Evolutionary conservation across 2,329 filamentous ascomycete genomes (phyloP), one percentile per base, ranked within the genome.

Genomic region (Magnaporthiopsis incrustans): DNA sequence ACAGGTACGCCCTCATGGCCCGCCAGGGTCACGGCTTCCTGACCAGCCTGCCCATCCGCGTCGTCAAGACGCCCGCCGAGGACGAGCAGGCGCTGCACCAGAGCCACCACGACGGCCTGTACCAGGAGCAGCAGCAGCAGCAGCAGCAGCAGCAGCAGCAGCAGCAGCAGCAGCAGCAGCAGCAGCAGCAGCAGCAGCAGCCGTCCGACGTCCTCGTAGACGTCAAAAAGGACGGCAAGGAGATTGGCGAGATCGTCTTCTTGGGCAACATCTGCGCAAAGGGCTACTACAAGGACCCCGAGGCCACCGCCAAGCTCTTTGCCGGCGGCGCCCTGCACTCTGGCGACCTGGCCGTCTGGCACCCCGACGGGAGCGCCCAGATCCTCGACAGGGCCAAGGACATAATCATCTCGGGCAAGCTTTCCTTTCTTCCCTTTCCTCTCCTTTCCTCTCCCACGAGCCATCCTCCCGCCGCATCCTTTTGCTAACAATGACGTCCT

Each of bases 371-470:
- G 1, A 89, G 91, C 65, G 88, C 92, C 59, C 92, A 98, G 79
- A 97, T 99, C 67, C 80, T 96, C 65, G 95, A 99, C 76, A 85
- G 95, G 26, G 91, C 92, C 18, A 99, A 99, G 79, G 95, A 99
- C 73, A 97, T 99, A 63, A 99, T 99, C 71, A 99, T 99, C 67
- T 96, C 91, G 63, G 91, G 90, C 91, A 79, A 69, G 82, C 75
- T 30, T 53, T 26, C 18, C 50, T 50, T 22, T 50, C 38, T 18
- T 22, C 6, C 22, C 22, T 25, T 18, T 14, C 14, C 25, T 38
- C n/a, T 33, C 12, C n/a, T 7, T 44, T 14, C 22, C 3, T 50
- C 4, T 38, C 53, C 63, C 10, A 59, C 57, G n/a, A 57, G 26
- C 38, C 63, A 56, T 56, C 38, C 59, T 57, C 50, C 59, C n/a